Conservation (phyloP, 1,284 basidiomycete genomes). For the Cryptococcus deneoformans region DNA sequence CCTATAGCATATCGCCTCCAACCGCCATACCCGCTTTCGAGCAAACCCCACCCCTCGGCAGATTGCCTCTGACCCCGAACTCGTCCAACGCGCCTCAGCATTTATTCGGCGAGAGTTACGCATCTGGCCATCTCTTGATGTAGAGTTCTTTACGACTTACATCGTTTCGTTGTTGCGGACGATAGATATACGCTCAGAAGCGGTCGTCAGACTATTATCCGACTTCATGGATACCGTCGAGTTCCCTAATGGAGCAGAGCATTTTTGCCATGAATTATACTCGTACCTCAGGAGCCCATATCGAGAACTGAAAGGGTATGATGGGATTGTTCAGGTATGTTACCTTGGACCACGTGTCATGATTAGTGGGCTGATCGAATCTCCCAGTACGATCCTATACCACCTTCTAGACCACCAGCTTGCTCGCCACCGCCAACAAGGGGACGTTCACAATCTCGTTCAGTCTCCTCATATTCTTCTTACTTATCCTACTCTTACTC, state of each 20-base stretch:
- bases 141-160: conserved; percentile 66
- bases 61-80: conserved; percentile 60
- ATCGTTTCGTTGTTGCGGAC: conserved; percentile 79
- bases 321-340: conserved; percentile 72
- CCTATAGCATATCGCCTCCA: conserved; percentile 76
- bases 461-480: conserved; percentile 2
- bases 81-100: conserved; percentile 60
- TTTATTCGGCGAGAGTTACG: conserved; percentile 80
- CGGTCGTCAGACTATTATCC: conserved; percentile 71
- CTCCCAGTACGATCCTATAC: conserved; percentile 33
- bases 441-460: conserved; percentile 1
- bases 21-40: conserved; percentile 72
- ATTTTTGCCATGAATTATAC: conserved; percentile 87
- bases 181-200: conserved; percentile 82
- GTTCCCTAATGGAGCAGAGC: conserved; percentile 69
- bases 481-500: not conserved
- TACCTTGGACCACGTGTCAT: not conserved
- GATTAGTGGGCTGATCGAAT: not conserved
- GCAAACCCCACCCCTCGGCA: conserved; percentile 76
- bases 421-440: not conserved
- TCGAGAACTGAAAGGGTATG: conserved; percentile 73
- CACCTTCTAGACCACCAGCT: conserved; percentile 4
- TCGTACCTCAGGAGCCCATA: conserved; percentile 79
- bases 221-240: conserved; percentile 74
- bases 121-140: conserved; percentile 76